Conservation (phyloP, 2,329 filamentous ascomycete species). For the Alternaria longipes region DNA sequence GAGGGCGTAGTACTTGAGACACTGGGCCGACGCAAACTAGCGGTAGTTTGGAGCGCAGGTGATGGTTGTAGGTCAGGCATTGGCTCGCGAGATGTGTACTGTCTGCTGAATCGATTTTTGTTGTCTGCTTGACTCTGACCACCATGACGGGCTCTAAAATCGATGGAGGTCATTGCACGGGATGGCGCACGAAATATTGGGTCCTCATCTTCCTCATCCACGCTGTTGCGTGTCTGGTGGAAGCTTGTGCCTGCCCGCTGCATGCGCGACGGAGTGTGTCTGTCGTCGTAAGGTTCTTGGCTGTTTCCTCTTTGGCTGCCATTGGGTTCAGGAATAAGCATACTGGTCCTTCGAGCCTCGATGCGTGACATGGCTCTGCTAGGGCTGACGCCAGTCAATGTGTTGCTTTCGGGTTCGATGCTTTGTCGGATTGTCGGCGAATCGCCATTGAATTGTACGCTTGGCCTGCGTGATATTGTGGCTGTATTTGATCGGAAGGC, state of each 20-base stretch:
- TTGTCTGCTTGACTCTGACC: slow-evolving; percentile 33
- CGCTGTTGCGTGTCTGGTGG: slow-evolving; percentile 46
- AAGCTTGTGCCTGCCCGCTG: slow-evolving; percentile 52
- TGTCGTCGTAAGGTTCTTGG: slow-evolving; percentile 37
- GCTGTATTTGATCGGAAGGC: slow-evolving; percentile 38
- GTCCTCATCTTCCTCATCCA: slow-evolving; percentile 49
- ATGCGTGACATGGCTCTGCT: slow-evolving; percentile 54
- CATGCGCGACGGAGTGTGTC: slow-evolving; percentile 40
- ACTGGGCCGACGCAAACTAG: slow-evolving; percentile 44
- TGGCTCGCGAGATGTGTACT: slow-evolving; percentile 51
- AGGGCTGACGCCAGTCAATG: slow-evolving; percentile 41
- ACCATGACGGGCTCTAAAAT: slow-evolving; percentile 47
- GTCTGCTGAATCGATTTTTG: slow-evolving; percentile 35
- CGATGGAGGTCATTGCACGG: slow-evolving; percentile 56
- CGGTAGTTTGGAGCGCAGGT: slow-evolving; percentile 39
- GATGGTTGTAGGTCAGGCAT: slow-evolving; percentile 49
- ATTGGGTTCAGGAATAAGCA: slow-evolving; percentile 28
- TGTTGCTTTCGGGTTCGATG: slow-evolving; percentile 49
- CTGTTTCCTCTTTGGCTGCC: slow-evolving; percentile 42
- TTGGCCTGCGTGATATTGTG: slow-evolving; percentile 43
- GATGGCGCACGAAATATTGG: slow-evolving; percentile 56
- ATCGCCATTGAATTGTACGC: slow-evolving; percentile 49
- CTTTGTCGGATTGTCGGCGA: slow-evolving; percentile 45
- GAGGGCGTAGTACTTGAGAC: slow-evolving; percentile 28
- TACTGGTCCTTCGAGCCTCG: slow-evolving; percentile 55